Conservation (phyloP, 75 land plant species). For the Sequoiadendron giganteum region DNA sequence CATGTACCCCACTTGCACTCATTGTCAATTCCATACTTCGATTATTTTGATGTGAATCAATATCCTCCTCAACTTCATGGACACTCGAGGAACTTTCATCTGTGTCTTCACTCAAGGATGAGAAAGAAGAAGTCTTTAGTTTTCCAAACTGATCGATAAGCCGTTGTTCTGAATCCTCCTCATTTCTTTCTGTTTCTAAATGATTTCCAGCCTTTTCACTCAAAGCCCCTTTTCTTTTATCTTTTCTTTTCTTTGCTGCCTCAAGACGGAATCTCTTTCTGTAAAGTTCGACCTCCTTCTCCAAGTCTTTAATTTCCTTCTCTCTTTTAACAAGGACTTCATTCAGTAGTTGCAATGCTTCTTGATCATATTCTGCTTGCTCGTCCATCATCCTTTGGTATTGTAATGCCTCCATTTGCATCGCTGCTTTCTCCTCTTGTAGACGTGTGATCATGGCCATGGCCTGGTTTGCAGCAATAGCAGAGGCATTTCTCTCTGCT, state of each 20-base stretch:
- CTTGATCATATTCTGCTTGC: constrained; percentile 75
- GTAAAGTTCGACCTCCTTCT: constrained; percentile 54
- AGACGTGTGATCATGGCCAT: constrained; percentile 94
- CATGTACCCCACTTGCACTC: background rate
- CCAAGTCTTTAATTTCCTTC: constrained; percentile 52
- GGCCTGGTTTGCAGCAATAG: constrained; percentile 78
- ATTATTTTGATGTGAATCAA: constrained; percentile 9
- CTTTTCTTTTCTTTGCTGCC: constrained; percentile 6
- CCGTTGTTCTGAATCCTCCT: background rate
- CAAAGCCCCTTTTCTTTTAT: constrained; percentile 3
- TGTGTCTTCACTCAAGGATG: constrained; percentile 3
- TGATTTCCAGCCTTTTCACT: constrained; percentile 1
- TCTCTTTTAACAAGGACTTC: constrained; percentile 61
- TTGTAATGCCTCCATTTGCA: constrained; percentile 83
- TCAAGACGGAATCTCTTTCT: constrained; percentile 33
- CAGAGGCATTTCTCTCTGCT: constrained; percentile 87
- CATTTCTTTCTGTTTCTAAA: constrained; percentile 5
- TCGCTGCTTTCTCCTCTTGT: constrained; percentile 93
- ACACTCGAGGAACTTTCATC: background rate
- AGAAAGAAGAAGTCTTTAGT: background rate
- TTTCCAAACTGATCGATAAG: background rate
- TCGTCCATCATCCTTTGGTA: constrained; percentile 87
- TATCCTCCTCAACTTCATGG: background rate
- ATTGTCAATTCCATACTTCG: background rate
- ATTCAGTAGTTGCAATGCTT: constrained; percentile 52